Evolutionary conservation across 306 rosid genomes (phyloP).

Genomic region (Astragalus membranaceus): DNA sequence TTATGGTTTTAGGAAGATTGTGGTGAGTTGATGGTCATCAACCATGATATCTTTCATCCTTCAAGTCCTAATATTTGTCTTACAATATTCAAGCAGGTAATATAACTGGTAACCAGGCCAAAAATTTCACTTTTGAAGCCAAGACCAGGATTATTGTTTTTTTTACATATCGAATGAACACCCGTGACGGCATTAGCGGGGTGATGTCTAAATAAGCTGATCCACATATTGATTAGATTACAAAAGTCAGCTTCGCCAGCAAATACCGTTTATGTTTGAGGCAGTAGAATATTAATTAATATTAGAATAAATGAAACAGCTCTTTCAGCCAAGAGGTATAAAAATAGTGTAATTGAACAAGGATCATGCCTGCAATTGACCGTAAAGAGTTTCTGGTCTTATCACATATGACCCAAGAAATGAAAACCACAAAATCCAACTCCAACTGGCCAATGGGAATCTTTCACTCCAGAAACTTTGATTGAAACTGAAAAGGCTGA

Average conservation of each 20-base stretch:
- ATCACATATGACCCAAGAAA: background rate
- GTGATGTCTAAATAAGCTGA: background rate
- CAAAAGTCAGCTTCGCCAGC: background rate
- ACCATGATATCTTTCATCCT: no score
- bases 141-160: background rate
- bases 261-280: background rate
- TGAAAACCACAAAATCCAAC: slow-evolving; percentile 10
- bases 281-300: background rate
- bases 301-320: background rate
- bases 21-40: no score
- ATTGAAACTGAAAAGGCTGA: slow-evolving; percentile 1
- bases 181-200: background rate
- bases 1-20: no score
- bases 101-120: background rate
- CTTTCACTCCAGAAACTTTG: background rate
- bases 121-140: background rate
- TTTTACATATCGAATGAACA: background rate
- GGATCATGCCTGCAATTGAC: background rate
- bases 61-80: no score
- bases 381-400: background rate
- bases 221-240: background rate
- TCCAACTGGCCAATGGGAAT: background rate
- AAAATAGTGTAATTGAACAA: background rate
- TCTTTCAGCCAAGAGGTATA: background rate
- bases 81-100: background rate